Base-by-base conservation (phyloP, 176 grass and related monocot genomes). In the Aegilops speltoides region DNA sequence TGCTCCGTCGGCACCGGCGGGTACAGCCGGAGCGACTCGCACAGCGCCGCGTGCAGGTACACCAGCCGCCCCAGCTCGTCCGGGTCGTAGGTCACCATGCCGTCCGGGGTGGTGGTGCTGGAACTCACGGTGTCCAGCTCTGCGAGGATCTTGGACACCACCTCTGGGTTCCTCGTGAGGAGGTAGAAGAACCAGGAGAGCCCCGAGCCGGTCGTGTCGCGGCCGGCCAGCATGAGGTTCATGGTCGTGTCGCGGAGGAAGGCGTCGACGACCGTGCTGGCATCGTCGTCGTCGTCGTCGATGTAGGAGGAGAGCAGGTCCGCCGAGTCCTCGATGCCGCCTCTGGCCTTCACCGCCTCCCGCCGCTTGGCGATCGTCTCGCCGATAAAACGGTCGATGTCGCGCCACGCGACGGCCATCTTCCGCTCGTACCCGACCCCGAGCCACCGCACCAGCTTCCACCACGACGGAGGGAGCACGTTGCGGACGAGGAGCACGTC, bases 131-230 rank as follows among this genome's bases (percentile, higher is more conserved):
- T 56, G 68, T 88, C 77, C 7, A 96, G 77, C 84, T 96, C 94
- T 3, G 89, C 24, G 10, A 86, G 82, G 16, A 96, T 87, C 81
- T 78, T 91, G 37, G 7, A 1, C 76, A 61, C 73, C 19, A 89
- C 94, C 2, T 1, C 16, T 1, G 89, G 91, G 77, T 91, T 85
- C 41, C 64, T 68, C 2, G 89, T 82, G 5, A 96, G 89, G 36
- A 87, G 81, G 87, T 93, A 91, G 81, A 96, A 91, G 80, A 96
- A 96, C 94, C 94, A 96, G 5, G 94, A 84, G 10, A 96, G 87
- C 28, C 71, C 94, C 15, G 89, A 93, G 10, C 94, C 94, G 17
- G 94, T 96, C 1, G 91, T 96, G 89, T 96, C 94, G 16, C 94
- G 89, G 16, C 94, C 94, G 14, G 94, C 94, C 7, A 96, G 94